A percentile compares a stretch with the other conserved stretches of the same genome.
phyloP scores from a whole-genome alignment of 768 basidiomycete genomes.

The Cyclocybe aegerita region DNA sequence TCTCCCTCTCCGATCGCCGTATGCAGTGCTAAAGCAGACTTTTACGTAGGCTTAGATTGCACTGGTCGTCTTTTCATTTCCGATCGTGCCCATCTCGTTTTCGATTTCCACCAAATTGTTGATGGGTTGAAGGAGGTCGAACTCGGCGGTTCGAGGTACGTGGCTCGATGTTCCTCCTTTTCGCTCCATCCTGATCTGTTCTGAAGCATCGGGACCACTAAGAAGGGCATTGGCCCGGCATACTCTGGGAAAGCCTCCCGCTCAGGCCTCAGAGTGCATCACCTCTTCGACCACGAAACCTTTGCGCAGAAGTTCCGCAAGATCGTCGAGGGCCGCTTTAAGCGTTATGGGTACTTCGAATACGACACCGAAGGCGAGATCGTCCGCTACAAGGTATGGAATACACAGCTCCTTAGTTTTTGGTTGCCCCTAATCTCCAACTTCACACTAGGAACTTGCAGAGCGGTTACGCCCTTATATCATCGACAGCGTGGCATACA shows the following conservation, averaged over 20 bases:
- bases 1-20: not conserved
- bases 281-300: slow-evolving; percentile 82
- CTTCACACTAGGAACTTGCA: slow-evolving; percentile 63
- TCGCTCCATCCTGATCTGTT: not conserved
- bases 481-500: slow-evolving; percentile 81
- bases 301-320: slow-evolving; percentile 94
- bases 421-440: not conserved
- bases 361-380: slow-evolving; percentile 99
- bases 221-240: slow-evolving; percentile 97
- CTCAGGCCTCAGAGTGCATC: slow-evolving; percentile 94
- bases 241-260: slow-evolving; percentile 98
- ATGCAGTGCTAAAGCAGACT: not conserved
- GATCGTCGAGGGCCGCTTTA: slow-evolving; percentile 95
- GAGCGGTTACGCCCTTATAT: slow-evolving; percentile 85
- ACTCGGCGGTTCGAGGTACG: slow-evolving; percentile 81
- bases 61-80: slow-evolving; percentile 86
- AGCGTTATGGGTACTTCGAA: slow-evolving; percentile 96
- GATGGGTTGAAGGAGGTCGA: slow-evolving; percentile 98
- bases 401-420: not conserved
- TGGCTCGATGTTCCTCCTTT: not conserved
- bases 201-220: slow-evolving; percentile 91
- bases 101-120: slow-evolving; percentile 99
- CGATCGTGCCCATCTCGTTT: slow-evolving; percentile 95
- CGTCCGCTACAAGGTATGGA: slow-evolving; percentile 76
- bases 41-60: slow-evolving; percentile 74